Evolutionary conservation across 2,329 filamentous ascomycete genomes (phyloP).

Genomic region (Colletotrichum sp.): DNA sequence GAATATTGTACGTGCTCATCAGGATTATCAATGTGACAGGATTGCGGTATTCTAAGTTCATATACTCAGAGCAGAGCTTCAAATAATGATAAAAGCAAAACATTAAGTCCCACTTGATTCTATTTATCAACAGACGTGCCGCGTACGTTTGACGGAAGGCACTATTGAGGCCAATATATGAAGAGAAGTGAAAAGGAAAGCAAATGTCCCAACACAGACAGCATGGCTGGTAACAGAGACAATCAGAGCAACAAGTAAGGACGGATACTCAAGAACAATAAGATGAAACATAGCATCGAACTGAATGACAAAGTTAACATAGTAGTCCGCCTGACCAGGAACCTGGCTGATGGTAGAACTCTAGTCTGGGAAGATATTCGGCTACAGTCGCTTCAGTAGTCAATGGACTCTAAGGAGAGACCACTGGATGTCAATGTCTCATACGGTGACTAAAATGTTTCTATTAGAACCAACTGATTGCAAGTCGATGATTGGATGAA

Average conservation of each 20-base stretch:
- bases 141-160: background rate
- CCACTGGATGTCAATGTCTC: background rate
- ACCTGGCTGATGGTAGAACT: background rate
- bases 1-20: background rate
- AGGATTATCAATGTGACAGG: background rate
- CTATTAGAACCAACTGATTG: rapidly evolving
- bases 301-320: background rate
- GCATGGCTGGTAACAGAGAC: background rate
- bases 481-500: rapidly evolving
- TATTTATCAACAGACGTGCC: background rate
- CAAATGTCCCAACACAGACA: too few species aligned
- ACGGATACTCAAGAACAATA: background rate
- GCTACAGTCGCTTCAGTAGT: background rate
- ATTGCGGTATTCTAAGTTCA: background rate
- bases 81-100: background rate
- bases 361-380: background rate
- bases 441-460: background rate
- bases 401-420: background rate
- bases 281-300: background rate
- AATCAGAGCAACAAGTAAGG: background rate
- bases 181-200: too few species aligned
- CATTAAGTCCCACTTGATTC: background rate
- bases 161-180: too few species aligned
- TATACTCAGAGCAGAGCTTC: background rate
- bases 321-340: background rate